These are phyloP conservation scores for Lyophyllum atratum DNA, from an alignment of 768 basidiomycete genomes.

Conservation along the genomic window DNA sequence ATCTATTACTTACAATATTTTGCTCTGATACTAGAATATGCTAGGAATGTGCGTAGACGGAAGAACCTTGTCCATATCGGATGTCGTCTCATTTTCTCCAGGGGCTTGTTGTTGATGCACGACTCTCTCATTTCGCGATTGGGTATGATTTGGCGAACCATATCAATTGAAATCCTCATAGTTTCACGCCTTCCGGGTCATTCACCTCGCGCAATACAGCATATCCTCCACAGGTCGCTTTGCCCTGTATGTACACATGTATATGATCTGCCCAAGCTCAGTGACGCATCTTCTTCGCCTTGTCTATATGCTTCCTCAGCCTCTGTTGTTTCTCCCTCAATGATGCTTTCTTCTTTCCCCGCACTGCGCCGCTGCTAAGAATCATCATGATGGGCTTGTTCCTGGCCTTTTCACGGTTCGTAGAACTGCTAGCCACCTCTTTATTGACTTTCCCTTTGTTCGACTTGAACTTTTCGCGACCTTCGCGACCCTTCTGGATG, in stretches of 20 bases:
- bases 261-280: slow-evolving; percentile 10
- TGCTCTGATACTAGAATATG: slow-evolving; percentile 46
- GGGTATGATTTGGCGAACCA: slow-evolving; percentile 63
- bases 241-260: not conserved
- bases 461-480: slow-evolving; percentile 90
- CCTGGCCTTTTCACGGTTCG: slow-evolving; percentile 89
- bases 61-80: not conserved
- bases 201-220: too few relatives aligned
- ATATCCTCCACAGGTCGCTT: too few relatives aligned
- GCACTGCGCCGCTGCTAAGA: slow-evolving; percentile 72
- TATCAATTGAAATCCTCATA: slow-evolving; percentile 15
- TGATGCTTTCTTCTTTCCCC: slow-evolving; percentile 81
- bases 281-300: slow-evolving; percentile 55
- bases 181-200: not conserved
- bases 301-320: slow-evolving; percentile 74
- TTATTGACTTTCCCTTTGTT: slow-evolving; percentile 92
- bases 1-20: not conserved
- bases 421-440: slow-evolving; percentile 78
- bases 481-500: slow-evolving; percentile 91
- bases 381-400: slow-evolving; percentile 98
- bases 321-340: slow-evolving; percentile 81
- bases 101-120: slow-evolving; percentile 75
- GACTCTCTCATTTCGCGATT: slow-evolving; percentile 71
- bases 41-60: slow-evolving; percentile 46
- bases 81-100: slow-evolving; percentile 21